Evolutionary conservation across 2,329 filamentous ascomycete species (phyloP).

Genomic region (Penicillium sp.): DNA sequence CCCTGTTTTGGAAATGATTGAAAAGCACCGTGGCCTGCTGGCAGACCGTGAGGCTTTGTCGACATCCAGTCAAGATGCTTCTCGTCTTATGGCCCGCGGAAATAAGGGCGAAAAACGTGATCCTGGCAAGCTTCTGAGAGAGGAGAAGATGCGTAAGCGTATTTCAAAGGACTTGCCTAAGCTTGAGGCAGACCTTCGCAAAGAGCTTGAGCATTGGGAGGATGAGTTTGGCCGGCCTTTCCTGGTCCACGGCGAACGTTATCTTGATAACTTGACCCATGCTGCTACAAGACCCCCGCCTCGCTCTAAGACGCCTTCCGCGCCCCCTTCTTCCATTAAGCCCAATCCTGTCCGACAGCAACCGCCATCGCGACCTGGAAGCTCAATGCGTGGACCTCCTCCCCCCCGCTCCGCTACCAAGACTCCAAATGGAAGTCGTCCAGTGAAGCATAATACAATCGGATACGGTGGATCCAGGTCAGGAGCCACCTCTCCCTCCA

Average conservation of each 20-base stretch:
- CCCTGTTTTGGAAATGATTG: slow-evolving; percentile 77
- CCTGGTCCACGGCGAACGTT: slow-evolving; percentile 86
- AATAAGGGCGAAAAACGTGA: slow-evolving; percentile 93
- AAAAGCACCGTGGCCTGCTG: slow-evolving; percentile 78
- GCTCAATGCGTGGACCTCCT: slow-evolving; percentile 40
- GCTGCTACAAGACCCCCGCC: slow-evolving; percentile 67
- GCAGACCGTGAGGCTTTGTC: slow-evolving; percentile 83
- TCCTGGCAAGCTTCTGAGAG: slow-evolving; percentile 85
- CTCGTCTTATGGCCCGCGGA: slow-evolving; percentile 84
- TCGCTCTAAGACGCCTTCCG: slow-evolving; percentile 48
- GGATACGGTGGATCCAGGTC: slow-evolving; percentile 24
- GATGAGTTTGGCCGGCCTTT: slow-evolving; percentile 93
- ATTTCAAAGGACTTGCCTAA: slow-evolving; percentile 96
- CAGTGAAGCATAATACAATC: slow-evolving; percentile 42
- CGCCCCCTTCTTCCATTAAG: slow-evolving; percentile 30
- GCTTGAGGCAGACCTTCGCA: slow-evolving; percentile 78
- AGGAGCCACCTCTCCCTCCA: slow-evolving; percentile 47
- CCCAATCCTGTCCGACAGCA: slow-evolving; percentile 25
- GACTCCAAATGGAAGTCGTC: slow-evolving; percentile 45
- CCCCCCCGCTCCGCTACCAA: slow-evolving; percentile 47
- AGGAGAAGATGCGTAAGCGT: slow-evolving; percentile 98
- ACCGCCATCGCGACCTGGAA: slow-evolving; percentile 32
- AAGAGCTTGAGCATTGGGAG: slow-evolving; percentile 82
- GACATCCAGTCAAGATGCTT: slow-evolving; percentile 92
- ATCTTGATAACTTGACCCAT: slow-evolving; percentile 75